Base-by-base conservation (phyloP, 371 early-diverging fungal genomes). In the Lichtheimia hyalospora region DNA sequence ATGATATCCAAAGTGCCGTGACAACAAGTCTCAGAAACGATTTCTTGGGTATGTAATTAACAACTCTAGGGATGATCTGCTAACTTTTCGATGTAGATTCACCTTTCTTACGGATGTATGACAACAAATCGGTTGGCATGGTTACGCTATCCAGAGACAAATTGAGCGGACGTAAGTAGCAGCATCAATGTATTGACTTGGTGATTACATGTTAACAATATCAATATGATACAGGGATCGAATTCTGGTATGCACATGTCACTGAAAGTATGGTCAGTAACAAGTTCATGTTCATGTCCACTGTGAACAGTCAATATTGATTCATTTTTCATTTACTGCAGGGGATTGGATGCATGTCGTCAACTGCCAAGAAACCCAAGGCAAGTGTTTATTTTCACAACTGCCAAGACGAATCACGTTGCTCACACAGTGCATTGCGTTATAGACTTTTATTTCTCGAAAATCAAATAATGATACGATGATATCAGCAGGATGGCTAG, bases 201-300 rank as follows among this genome's bases (percentile, higher is more conserved):
- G 28, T 40, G 14, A 6, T 25, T n/a, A 5, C 27, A 51, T 23
- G 18, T 13, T 49, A 49, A n/a, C n/a, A n/a, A n/a, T 23, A 20
- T 54, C 8, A 13, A 55, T 24, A 15, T 25, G 28, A 23, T 46
- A 14, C 57, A 70, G 75, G 73, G 44, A 58, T 74, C 4, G 87
- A 86, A 28, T 78, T 84, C 60, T 78, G 81, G 69, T 84, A 74
- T 64, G 83, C 75, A 2, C 84, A 83, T 63, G 74, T 78, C 1
- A 84, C 87, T 3, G 64, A 73, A 15, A 84, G 81, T 27, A 86
- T 86, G 87, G 86, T 86, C 73, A 44, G 64, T 56, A 13, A 10
- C 34, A 34, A 8, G 34, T 10, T 34, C 34, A 34, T 25, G 25
- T 27, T 25, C 23, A 16, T n/a, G 12, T 41, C 20, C 15, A n/a